A percentile compares a stretch with the other conserved stretches of the same genome.
These are phyloP conservation scores for Globisporangium rhizosaccharum DNA, from an alignment of 352 stramenopile species.

Conservation along the genomic window DNA sequence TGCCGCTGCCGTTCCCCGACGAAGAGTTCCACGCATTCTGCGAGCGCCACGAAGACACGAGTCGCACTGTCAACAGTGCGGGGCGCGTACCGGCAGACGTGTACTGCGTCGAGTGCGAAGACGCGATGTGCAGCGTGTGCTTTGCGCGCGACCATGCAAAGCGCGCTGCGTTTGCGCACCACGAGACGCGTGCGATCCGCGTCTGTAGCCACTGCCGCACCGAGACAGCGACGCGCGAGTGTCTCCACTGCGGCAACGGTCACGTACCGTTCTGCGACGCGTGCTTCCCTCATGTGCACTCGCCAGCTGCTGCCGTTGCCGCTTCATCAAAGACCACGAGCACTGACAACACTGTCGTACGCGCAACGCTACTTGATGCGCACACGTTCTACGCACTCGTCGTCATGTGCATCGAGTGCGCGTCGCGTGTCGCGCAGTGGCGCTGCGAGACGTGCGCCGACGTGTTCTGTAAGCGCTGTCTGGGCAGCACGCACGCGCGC, in stretches of 20 bases:
- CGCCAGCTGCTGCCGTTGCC: constrained; percentile 1
- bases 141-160: constrained; percentile 59
- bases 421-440: constrained; percentile 55
- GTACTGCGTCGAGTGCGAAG: constrained; percentile 72
- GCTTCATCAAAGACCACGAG: not conserved
- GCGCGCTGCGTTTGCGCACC: constrained; percentile 36
- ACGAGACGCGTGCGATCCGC: constrained; percentile 30
- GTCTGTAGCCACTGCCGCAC: constrained; percentile 41
- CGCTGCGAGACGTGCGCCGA: constrained; percentile 55
- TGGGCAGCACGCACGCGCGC: constrained; percentile 48
- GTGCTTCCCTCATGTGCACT: constrained; percentile 56
- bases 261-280: constrained; percentile 61
- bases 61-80: not conserved
- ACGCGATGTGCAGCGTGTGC: constrained; percentile 55
- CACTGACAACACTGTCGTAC: not conserved
- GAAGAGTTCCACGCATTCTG: constrained; percentile 69
- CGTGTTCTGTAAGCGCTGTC: constrained; percentile 64
- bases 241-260: constrained; percentile 55
- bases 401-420: constrained; percentile 64
- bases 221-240: constrained; percentile 64
- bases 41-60: constrained; percentile 52
- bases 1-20: constrained; percentile 60
- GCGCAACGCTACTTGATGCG: not conserved
- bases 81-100: constrained; percentile 31
- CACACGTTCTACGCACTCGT: constrained; percentile 49